Base-by-base conservation (phyloP, 768 basidiomycete species). In the Coprinopsis marcescibilis region DNA sequence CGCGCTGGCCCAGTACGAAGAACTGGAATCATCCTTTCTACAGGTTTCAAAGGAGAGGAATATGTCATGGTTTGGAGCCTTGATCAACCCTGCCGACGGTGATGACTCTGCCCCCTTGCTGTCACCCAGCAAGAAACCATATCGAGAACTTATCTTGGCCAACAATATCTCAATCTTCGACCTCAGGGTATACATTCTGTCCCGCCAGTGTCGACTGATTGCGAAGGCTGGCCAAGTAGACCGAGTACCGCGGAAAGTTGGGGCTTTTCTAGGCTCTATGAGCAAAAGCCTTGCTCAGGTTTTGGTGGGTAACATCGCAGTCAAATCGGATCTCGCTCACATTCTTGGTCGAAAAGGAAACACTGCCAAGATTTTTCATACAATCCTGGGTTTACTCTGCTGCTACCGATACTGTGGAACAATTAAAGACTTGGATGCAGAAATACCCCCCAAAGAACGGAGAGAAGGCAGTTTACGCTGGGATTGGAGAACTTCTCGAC, bases 371-470 rank as follows among this genome's bases (percentile, higher is more conserved):
- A 14, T 78, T 83, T 57, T 96, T 95, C 60, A 71, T 96, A 26
- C 89, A 96, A 60, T 85, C 89, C 0, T 99, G 96, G 96, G 85
- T 78, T 26, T 97, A 91, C 64, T 90, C 88, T 14, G 90, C 93
- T 0, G 83, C 90, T 15, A 70, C 94, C 35, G 89, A 84, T 52
- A 81, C 85, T 35, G 80, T 92, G 21, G 83, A 89, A 11, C 82
- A 83, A 54, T 89, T 85, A 55, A 84, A 89, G 52, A 63, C 65
- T 2, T 93, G 91, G 89, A 73, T 76, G 10, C 60, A 66, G n/a
- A 53, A 62, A 1, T 64, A 70, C 49, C 67, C 71, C 19, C 60
- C 81, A 75, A 83, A 40, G 69, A 73, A 2, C 46, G 69, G n/a
- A n/a, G n/a, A 2, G 59, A 70, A 8, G 60, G 78, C 14, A 65